Base-by-base conservation (phyloP, 441 rosid genomes). In the Arabidopsis hybrid region DNA sequence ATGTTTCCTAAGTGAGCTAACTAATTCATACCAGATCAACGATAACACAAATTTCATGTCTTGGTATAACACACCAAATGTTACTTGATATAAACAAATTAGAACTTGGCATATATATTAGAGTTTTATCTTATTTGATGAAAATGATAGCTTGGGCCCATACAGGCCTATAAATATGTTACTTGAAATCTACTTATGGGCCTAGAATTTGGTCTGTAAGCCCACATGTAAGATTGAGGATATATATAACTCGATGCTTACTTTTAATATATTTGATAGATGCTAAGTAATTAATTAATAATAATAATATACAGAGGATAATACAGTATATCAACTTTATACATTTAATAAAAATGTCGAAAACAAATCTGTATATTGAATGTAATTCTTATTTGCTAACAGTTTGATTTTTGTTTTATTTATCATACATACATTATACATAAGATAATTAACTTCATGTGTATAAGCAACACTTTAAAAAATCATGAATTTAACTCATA, bases 71-170 rank as follows among this genome's bases (percentile, higher is more conserved):
- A 40, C 43, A 40, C 43, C 43, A 10, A 39, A 10, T 40, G 45
- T 10, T 40, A 1, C 45, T 10, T 40, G 45, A 40, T 0, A 10
- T 40, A 10, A 18, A 18, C 10, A 39, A 40, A 40, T 40, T 40
- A 51, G 34, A 51, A 51, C 10, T 14, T 8, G 5, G 10, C 55
- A 18, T 8, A 17, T 8, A 31, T 21, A 26, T 16, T 1, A 7
- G 1, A 7, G 10, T 47, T 47, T 52, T 31, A 29, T 12, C 17
- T 55, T 55, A 6, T 12, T 31, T 7, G 9, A 55, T 55, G 21
- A 62, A 43, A 3, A 43, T 40, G 66, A 31, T 61, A 61, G 21
- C 17, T 8, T 67, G 63, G 63, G 63, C 49, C 47, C 16, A 35
- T 21, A 18, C 5, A 1, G 32, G 7, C 42, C 72, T 36, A n/a